Conservation (phyloP, 805 yeast genomes). For the Suhomyces sp. region DNA sequence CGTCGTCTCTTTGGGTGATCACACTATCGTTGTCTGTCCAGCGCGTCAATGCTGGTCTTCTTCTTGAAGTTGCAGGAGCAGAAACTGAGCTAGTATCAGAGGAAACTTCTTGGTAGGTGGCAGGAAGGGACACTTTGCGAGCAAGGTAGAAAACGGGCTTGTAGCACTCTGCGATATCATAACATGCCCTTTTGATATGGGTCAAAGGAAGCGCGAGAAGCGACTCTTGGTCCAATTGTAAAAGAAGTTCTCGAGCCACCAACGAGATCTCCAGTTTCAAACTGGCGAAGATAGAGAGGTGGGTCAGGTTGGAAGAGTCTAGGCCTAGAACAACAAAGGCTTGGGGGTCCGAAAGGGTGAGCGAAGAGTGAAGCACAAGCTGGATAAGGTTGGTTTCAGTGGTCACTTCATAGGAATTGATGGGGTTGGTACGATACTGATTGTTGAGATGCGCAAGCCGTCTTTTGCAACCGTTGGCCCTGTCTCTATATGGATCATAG, state of each 20-base stretch:
- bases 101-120: no score
- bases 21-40: slow-evolving; percentile 6
- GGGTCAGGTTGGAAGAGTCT: no score
- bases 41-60: no score
- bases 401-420: neutral
- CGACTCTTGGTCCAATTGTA: no score
- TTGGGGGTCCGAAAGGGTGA: slow-evolving; percentile 1
- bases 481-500: neutral
- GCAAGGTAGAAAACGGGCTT: slow-evolving; percentile 27
- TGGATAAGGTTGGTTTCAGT: slow-evolving; percentile 4
- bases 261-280: no score
- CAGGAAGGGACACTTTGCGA: no score
- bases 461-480: slow-evolving; percentile 1
- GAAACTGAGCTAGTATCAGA: no score
- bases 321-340: no score
- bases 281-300: no score
- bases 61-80: no score
- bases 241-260: no score
- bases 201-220: slow-evolving; percentile 29
- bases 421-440: neutral
- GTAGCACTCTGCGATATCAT: slow-evolving; percentile 23
- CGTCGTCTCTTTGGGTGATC: slow-evolving; percentile 3
- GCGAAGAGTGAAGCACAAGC: slow-evolving; percentile 2
- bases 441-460: neutral
- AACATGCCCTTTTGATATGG: slow-evolving; percentile 22